Percentiles rank a stretch among this genome's conserved stretches.
phyloP scores from a whole-genome alignment of 2,329 filamentous ascomycete species.

The Leptoxyphium fumago region DNA sequence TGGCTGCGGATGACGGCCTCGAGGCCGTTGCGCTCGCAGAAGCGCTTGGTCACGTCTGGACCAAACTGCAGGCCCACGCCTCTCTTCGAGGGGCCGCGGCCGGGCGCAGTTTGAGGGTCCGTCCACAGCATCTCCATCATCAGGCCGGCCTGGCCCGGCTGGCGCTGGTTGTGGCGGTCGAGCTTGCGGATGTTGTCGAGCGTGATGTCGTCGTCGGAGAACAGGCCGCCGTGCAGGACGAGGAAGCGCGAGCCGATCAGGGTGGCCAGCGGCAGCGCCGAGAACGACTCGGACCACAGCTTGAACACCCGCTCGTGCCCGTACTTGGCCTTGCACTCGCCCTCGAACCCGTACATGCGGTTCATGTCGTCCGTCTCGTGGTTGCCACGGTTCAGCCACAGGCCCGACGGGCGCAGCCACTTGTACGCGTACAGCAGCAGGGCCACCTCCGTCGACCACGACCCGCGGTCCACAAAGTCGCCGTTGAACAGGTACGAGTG shows the following conservation, averaged over 20 bases:
- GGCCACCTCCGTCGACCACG: conserved; percentile 96
- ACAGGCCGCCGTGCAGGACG: conserved; percentile 84
- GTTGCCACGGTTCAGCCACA: conserved; percentile 96
- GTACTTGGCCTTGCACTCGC: conserved; percentile 96
- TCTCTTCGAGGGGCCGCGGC: conserved; percentile 86
- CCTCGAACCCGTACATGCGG: conserved; percentile 93
- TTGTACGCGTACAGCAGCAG: conserved; percentile 92
- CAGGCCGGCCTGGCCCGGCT: conserved; percentile 81
- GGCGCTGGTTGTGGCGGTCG: conserved; percentile 76
- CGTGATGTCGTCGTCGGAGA: conserved; percentile 86
- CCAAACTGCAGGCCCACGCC: conserved; percentile 95
- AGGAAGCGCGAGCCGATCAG: conserved; percentile 83
- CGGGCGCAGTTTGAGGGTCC: conserved; percentile 74
- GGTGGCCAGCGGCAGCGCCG: conserved; percentile 79
- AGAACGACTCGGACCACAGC: conserved; percentile 96
- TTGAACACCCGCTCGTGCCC: conserved; percentile 82
- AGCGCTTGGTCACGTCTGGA: conserved; percentile 86
- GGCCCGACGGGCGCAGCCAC: conserved; percentile 66
- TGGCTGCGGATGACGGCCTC: conserved; percentile 94
- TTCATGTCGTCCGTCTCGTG: conserved; percentile 99
- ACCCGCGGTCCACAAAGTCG: conserved; percentile 94
- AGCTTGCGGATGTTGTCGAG: conserved; percentile 89
- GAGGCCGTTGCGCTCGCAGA: conserved; percentile 91
- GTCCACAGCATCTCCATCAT: conserved; percentile 99
- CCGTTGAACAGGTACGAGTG: conserved; percentile 97